These are phyloP conservation scores for Xerocomus spinulosus DNA, from an alignment of 768 basidiomycete species.

Conservation along the genomic window DNA sequence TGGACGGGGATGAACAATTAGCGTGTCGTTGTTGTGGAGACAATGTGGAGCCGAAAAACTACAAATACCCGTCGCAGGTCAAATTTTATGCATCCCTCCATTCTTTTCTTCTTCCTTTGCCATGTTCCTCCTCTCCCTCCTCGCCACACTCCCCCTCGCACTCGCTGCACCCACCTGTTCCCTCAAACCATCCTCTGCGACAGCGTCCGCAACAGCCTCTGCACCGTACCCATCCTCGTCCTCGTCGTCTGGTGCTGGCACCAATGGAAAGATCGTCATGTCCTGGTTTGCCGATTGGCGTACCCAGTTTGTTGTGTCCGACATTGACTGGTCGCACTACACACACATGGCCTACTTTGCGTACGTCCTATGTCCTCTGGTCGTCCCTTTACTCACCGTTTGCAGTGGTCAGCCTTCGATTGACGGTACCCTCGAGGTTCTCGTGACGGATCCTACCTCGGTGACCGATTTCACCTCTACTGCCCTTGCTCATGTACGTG, in stretches of 20 bases:
- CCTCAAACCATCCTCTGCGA: conserved; percentile 4
- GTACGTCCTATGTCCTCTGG: background rate
- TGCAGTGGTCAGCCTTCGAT: conserved; percentile 24
- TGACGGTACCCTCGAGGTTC: conserved; percentile 10
- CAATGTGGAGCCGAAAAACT: background rate
- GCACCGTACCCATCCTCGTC: conserved; percentile 1
- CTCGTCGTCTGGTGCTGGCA: conserved; percentile 18
- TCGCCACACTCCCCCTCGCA: conserved; percentile 22
- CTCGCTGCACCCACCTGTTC: conserved; percentile 28
- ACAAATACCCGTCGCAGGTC: background rate
- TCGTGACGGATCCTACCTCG: conserved; percentile 2
- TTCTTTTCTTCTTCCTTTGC: conserved; percentile 11
- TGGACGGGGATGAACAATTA: conserved; percentile 39
- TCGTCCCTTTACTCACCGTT: background rate
- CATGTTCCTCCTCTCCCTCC: conserved; percentile 25
- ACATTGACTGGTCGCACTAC: conserved; percentile 64
- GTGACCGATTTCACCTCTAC: conserved; percentile 21
- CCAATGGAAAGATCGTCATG: conserved; percentile 39
- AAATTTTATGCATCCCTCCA: conserved; percentile 1
- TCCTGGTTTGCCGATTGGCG: conserved; percentile 75
- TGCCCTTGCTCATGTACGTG: conserved; percentile 24
- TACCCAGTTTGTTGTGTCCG: conserved; percentile 40
- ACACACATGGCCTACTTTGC: conserved; percentile 68
- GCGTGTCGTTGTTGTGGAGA: too few species aligned
- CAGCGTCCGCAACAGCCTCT: background rate